phyloP scores from a whole-genome alignment of 345 rosid species.

The Murraya paniculata region DNA sequence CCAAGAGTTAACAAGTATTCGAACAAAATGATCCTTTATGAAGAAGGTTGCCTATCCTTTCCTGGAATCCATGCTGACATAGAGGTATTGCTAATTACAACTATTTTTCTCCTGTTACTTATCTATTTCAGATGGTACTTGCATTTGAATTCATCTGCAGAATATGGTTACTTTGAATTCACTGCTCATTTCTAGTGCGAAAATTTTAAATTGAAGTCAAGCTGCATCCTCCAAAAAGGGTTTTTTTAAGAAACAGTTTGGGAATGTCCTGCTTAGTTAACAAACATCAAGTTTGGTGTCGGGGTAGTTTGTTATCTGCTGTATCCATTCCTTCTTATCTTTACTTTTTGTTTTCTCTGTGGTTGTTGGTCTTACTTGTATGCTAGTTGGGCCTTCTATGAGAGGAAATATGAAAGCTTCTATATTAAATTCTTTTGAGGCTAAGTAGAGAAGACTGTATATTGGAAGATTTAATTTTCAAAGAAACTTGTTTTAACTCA shows the following conservation, averaged over 20 bases:
- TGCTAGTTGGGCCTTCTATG: not conserved
- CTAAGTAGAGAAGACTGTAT: not conserved
- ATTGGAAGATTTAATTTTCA: not conserved
- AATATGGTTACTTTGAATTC: not conserved
- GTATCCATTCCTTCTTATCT: not conserved
- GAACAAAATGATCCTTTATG: conserved; percentile 53
- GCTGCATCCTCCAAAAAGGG: not conserved
- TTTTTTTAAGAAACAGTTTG: too few relatives aligned
- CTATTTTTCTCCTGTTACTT: not conserved
- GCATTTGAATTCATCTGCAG: not conserved
- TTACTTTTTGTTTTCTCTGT: not conserved
- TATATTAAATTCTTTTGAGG: not conserved
- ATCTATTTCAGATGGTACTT: not conserved
- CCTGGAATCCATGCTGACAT: conserved; percentile 89
- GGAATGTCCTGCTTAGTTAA: too few relatives aligned
- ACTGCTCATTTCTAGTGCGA: not conserved
- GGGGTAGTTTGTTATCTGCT: not conserved
- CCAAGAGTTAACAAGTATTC: conserved; percentile 73
- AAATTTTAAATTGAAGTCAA: not conserved
- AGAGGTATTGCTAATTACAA: conserved; percentile 38
- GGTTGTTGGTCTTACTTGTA: not conserved
- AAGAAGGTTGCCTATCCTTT: conserved; percentile 93
- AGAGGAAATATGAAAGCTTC: not conserved
- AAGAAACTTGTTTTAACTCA: not conserved
- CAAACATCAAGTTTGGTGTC: too few relatives aligned